Base-by-base conservation (phyloP, 208 protist genomes). In the Leishmania guyanensis region DNA sequence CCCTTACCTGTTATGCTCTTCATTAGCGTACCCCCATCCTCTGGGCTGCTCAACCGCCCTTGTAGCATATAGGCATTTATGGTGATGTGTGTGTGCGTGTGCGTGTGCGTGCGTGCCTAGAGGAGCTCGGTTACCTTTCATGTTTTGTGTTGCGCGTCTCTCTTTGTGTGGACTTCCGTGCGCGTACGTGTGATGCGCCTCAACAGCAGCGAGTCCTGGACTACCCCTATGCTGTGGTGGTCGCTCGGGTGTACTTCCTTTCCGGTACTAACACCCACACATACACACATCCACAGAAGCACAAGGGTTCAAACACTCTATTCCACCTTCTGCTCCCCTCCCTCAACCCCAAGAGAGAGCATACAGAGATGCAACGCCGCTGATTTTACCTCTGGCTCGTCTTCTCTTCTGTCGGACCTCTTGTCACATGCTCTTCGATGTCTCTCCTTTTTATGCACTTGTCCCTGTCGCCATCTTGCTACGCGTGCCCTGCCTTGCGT, bases 231-330 rank as follows among this genome's bases (percentile, higher is more conserved):
- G 20, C 39, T 71, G 33, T 71, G 5, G 39, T 71, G 66, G 29
- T 39, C 48, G 66, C 9, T 12, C 22, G 39, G 39, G 66, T 48
- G 20, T 50, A 10, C 17, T 48, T 48, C n/a, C 50, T 17, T 22
- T 22, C 39, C 60, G 26, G 20, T 33, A 46, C 43, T 51, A 43
- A 51, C 66, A 51, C 69, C 3, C 26, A 65, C 60, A 65, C 46
- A 60, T 51, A 77, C 73, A 80, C 81, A 81, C 43, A 68, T 51
- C 60, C 60, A 65, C 60, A n/a, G 6, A 39, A n/a, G 16, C 16
- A 12, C 69, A 29, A 20, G 3, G 69, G 46, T 48, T 62, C 77
- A 66, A 14, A 71, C 22, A 43, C 51, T 0, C 46, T 46, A 14
- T 53, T 60, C 39, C 8, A 10, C 50, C 29, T 12, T 4, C 51